Evolutionary conservation across 805 yeast genomes (phyloP).

Genomic region (Spencermartinsiella europaea): DNA sequence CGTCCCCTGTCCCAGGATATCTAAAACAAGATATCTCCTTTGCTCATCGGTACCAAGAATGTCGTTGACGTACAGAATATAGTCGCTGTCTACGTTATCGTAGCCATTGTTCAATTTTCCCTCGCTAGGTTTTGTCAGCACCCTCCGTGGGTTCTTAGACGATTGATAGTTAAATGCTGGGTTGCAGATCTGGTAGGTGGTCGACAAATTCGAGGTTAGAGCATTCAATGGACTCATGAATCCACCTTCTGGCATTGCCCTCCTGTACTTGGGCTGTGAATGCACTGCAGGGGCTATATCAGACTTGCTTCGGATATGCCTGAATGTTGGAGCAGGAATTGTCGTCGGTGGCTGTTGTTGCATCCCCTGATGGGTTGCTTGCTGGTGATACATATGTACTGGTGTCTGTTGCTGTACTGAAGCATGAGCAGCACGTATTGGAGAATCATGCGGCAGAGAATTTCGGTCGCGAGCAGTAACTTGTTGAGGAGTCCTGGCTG

Average conservation of each 20-base stretch:
- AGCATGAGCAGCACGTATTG: too few relatives aligned
- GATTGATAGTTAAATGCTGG: conserved; percentile 79
- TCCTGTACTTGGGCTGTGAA: conserved; percentile 29
- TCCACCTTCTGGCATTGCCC: conserved; percentile 37
- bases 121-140: conserved; percentile 86
- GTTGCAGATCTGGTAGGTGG: conserved; percentile 80
- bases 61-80: conserved; percentile 90
- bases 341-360: conserved; percentile 8
- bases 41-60: conserved; percentile 82
- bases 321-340: conserved; percentile 29
- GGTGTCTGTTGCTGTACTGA: neutral
- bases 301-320: conserved; percentile 31
- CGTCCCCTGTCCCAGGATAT: conserved; percentile 91
- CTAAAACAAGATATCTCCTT: conserved; percentile 81
- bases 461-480: conserved; percentile 1
- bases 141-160: conserved; percentile 84
- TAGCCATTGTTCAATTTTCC: conserved; percentile 73
- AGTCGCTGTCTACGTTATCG: conserved; percentile 87
- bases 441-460: neutral
- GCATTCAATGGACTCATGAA: conserved; percentile 62
- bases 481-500: conserved; percentile 6
- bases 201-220: conserved; percentile 66
- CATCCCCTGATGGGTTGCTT: neutral
- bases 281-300: conserved; percentile 31
- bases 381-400: neutral